phyloP scores from a whole-genome alignment of 768 basidiomycete genomes.

The Grammothele lineata region DNA sequence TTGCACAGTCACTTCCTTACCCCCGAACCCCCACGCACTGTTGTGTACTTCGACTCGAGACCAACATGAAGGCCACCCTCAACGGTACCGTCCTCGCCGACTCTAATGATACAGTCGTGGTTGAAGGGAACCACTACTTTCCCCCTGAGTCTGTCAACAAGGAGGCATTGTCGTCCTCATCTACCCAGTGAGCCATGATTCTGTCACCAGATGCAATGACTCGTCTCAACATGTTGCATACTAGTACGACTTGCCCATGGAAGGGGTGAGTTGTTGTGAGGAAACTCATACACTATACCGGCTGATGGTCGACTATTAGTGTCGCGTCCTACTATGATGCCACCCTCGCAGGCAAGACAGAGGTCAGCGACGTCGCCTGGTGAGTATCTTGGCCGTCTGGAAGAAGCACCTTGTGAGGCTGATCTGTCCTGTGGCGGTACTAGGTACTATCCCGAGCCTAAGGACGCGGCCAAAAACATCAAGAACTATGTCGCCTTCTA shows the following conservation, averaged over 20 bases:
- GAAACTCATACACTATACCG: no score
- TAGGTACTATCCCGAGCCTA: slow-evolving; percentile 66
- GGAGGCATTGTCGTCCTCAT: slow-evolving; percentile 44
- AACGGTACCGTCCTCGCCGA: slow-evolving; percentile 55
- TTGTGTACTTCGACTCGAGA: no score
- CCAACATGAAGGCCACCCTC: slow-evolving; percentile 42
- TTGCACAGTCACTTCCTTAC: neutral
- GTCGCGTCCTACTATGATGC: slow-evolving; percentile 65
- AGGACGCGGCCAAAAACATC: slow-evolving; percentile 54
- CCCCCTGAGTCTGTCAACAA: slow-evolving; percentile 51
- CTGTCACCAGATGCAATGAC: neutral
- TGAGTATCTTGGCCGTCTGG: no score
- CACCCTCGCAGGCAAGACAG: slow-evolving; percentile 39
- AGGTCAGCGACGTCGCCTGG: slow-evolving; percentile 64
- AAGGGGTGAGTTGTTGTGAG: slow-evolving; percentile 66
- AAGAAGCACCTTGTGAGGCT: neutral
- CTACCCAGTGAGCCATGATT: slow-evolving; percentile 39
- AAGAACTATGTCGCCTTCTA: slow-evolving; percentile 73
- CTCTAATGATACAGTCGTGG: slow-evolving; percentile 45
- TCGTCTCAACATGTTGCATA: neutral
- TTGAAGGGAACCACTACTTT: slow-evolving; percentile 75
- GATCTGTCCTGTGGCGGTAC: neutral
- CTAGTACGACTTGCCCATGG: slow-evolving; percentile 59
- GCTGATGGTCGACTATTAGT: slow-evolving; percentile 27
- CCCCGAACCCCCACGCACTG: no score